These are phyloP conservation scores for Pseudofabraea citricarpa DNA, from an alignment of 2,329 filamentous ascomycete species.

Conservation along the genomic window DNA sequence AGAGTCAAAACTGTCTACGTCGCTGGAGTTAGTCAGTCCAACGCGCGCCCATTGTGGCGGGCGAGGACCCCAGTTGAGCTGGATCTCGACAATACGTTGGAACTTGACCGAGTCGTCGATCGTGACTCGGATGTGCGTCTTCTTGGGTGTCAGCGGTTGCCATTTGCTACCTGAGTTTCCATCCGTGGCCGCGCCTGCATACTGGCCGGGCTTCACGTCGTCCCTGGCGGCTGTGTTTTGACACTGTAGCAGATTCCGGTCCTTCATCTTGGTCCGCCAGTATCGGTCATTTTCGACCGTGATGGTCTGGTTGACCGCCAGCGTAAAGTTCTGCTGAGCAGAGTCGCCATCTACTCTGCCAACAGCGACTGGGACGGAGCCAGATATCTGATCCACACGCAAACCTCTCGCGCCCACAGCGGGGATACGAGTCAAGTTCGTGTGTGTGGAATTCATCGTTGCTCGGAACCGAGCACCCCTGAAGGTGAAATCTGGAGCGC, in stretches of 20 bases:
- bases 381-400: background rate
- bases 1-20: background rate
- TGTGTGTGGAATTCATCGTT: conserved; percentile 36
- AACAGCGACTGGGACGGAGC: conserved; percentile 37
- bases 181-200: conserved; percentile 59
- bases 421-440: conserved; percentile 47
- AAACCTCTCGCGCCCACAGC: conserved; percentile 21
- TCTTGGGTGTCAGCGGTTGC: conserved; percentile 49
- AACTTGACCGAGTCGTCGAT: conserved; percentile 15
- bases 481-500: conserved; percentile 18
- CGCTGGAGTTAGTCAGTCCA: conserved; percentile 37
- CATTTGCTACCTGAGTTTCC: conserved; percentile 60
- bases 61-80: conserved; percentile 52
- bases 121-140: conserved; percentile 47
- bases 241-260: conserved; percentile 58
- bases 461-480: conserved; percentile 5
- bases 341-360: conserved; percentile 37
- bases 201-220: conserved; percentile 52
- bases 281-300: conserved; percentile 50
- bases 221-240: conserved; percentile 39
- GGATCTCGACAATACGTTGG: conserved; percentile 39
- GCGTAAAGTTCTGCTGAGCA: conserved; percentile 27
- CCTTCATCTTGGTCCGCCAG: conserved; percentile 39
- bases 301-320: conserved; percentile 41
- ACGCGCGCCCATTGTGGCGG: conserved; percentile 48